Evolutionary conservation across 192 early-diverging fungal genomes (phyloP), one percentile per base, ranked within the genome.

Genomic region (Pecoramyces ruminantium): DNA sequence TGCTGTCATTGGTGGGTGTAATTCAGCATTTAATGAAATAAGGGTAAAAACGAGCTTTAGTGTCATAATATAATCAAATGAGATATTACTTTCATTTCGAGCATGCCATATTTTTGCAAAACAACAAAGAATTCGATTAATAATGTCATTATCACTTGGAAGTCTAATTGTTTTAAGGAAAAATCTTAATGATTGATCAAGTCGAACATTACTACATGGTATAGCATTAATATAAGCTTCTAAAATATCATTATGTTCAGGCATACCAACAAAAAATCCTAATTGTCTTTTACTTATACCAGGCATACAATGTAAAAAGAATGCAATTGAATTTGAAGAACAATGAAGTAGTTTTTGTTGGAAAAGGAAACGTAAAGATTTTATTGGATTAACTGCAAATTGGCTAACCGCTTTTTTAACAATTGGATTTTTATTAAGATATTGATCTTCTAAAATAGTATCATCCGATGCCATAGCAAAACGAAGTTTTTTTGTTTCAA

Each of bases 241-340:
- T 40, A 91, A 86, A 4, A 92, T 87, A 39, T 91, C 89, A 28
- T 82, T 79, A 81, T 93, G 88, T 29, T 88, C 85, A 9, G 84
- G 83, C 29, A 92, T 84, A 8, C 88, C 85, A 9, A 93, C 79
- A 78, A 91, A 92, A 39, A 84, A 79, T 0, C 90, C 92, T 3
- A 93, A 82, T 78, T 92, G 90, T 2, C 85, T 79, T 28, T 87
- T 83, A 77, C 85, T 88, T 12, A 93, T 83, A 78, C 90, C 90
- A 0, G 91, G 89, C 1, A 92, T 93, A 29, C 88, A 88, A 84
- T 92, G 92, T 77, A 93, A 79, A 78, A 93, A 92, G 28, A 90
- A 85, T 14, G 92, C 92, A 29, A 92, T 91, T 18, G 86, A 87
- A n/a, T 88, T 78, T 12, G 92, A 88, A 28, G 92, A 91, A 25